These are phyloP conservation scores for Fragilariopsis cylindrus DNA, from an alignment of 108 stramenopile species.

Conservation along the genomic window DNA sequence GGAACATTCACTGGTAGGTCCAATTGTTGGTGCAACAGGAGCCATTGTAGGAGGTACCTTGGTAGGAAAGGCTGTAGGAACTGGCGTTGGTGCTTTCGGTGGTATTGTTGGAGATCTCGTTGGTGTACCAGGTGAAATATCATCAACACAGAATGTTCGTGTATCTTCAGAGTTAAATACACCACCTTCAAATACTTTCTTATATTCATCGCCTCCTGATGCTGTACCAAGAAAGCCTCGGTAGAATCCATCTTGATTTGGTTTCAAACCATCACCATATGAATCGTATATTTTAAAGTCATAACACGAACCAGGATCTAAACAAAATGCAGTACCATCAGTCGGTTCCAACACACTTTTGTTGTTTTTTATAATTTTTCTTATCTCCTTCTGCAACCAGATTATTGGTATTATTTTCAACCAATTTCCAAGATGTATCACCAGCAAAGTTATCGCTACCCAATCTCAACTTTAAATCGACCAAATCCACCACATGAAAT, in stretches of 20 bases:
- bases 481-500: neutral
- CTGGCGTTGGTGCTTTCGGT: too few relatives aligned
- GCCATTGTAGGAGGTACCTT: too few relatives aligned
- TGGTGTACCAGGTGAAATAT: neutral
- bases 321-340: neutral
- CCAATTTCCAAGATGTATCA: neutral
- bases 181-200: slow-evolving; percentile 15
- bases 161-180: slow-evolving; percentile 35
- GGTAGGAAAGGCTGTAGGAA: too few relatives aligned
- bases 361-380: neutral
- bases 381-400: neutral
- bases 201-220: too few relatives aligned
- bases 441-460: neutral
- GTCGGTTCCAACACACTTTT: neutral
- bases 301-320: slow-evolving; percentile 4
- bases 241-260: slow-evolving; percentile 41
- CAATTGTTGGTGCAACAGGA: too few relatives aligned
- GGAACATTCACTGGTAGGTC: too few relatives aligned
- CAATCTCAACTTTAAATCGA: neutral
- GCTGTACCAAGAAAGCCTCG: slow-evolving; percentile 20
- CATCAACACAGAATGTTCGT: slow-evolving; percentile 2
- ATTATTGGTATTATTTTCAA: neutral
- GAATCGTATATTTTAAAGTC: slow-evolving; percentile 29
- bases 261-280: slow-evolving; percentile 49
- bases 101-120: neutral